Base-by-base conservation (phyloP, 768 basidiomycete genomes). In the Tricholoma bakamatsutake region DNA sequence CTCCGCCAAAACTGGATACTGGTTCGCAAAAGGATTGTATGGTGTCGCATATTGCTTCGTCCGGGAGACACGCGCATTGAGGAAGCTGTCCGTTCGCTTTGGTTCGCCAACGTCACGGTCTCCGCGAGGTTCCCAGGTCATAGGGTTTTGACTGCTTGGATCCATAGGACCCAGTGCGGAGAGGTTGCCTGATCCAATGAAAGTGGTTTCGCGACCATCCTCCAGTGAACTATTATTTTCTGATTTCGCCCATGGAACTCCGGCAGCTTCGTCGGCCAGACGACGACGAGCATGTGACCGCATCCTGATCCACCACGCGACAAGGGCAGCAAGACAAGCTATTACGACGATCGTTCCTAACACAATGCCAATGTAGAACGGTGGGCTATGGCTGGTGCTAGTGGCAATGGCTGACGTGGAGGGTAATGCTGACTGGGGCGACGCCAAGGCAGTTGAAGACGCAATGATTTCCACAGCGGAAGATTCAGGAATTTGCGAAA, bases 281-380 rank as follows among this genome's bases (percentile, higher is more conserved):
- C 72, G 63, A 39, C 70, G 68, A 51, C 67, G 69, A 45, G 64
- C 67, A 49, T 71, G 71, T 49, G 68, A 55, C 51, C 75, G 71
- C 7, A 74, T 61, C 35, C 81, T 75, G 55, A 83, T 63, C 57
- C 70, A 72, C 76, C 76, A 81, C 0, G 79, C 76, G 31, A 80
- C 62, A n/a, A 82, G 59, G 37, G 79, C 75, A 13, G 76, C 64
- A 33, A 82, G 42, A 51, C 73, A 71, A 5, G 78, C 76, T 49
- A 81, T 58, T 33, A 74, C 70, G 15, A 73, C 71, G 56, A 85
- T 71, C 0, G 67, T 66, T 31, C 77, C 82, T 3, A 83, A 67
- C n/a, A 73, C 69, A 51, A 84, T 72, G 24, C 72, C 79, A 4
- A 80, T 61, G 59, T 83, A 83, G 61, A 81, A 75, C 35, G 77